phyloP scores from a whole-genome alignment of 768 basidiomycete genomes.

The Xerocomellus chrysenteron region DNA sequence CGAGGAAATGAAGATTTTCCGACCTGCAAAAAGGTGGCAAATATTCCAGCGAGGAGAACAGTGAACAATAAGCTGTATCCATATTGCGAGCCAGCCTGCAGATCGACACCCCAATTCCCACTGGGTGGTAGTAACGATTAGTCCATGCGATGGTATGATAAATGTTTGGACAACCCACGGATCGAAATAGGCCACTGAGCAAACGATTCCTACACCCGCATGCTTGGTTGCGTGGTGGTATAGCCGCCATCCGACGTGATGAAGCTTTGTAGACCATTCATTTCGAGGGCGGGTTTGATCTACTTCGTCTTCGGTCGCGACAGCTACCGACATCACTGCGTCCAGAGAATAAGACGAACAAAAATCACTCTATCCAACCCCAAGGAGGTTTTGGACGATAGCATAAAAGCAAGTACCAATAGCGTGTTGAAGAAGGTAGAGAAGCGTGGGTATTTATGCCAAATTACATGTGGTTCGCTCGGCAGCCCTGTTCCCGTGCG shows the following conservation, averaged over 20 bases:
- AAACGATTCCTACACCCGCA: constrained; percentile 82
- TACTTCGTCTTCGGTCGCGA: constrained; percentile 1
- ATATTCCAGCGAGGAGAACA: constrained; percentile 77
- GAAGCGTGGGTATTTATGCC: neutral
- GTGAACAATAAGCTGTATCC: constrained; percentile 88
- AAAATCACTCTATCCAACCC: neutral
- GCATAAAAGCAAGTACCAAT: neutral
- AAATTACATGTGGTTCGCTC: neutral
- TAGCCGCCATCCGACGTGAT: constrained; percentile 29
- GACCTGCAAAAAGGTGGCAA: constrained; percentile 81
- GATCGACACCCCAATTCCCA: constrained; percentile 89
- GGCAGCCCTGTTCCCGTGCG: neutral
- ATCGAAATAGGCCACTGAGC: constrained; percentile 87
- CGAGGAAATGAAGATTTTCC: neutral
- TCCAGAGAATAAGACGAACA: neutral
- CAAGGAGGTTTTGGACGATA: neutral
- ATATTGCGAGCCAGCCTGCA: constrained; percentile 81
- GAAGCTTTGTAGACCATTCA: constrained; percentile 22
- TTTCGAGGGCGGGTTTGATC: neutral
- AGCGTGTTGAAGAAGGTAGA: neutral
- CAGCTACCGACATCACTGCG: constrained; percentile 16
- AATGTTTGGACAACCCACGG: constrained; percentile 51
- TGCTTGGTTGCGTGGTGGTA: constrained; percentile 60
- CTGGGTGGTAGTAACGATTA: constrained; percentile 31
- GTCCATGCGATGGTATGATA: neutral